Percentiles rank a stretch among this genome's conserved stretches.
Conservation (phyloP, 78 protist species). For the Bodo saltans region DNA sequence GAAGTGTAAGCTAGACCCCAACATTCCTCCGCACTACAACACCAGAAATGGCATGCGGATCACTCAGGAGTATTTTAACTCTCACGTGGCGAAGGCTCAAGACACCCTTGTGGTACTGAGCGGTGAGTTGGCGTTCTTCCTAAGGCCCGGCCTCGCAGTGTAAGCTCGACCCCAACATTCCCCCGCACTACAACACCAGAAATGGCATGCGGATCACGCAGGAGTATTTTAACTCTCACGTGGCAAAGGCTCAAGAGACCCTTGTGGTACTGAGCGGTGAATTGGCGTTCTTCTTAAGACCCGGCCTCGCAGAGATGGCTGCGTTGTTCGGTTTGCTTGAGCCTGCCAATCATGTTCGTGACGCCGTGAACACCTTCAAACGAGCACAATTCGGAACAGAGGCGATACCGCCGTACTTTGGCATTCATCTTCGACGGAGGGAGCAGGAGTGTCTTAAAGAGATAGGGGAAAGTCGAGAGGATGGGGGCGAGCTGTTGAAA, state of each 20-base stretch:
- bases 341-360: not conserved
- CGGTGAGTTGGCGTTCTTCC: conserved; percentile 25
- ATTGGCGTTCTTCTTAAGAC: conserved; percentile 17
- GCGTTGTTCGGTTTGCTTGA: not conserved
- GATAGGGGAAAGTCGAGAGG: not conserved
- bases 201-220: too few relatives aligned
- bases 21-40: not conserved
- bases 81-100: too few relatives aligned
- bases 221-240: too few relatives aligned
- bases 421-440: not conserved
- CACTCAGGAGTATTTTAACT: too few relatives aligned
- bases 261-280: conserved; percentile 1
- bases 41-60: too few relatives aligned
- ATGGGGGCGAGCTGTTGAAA: not conserved
- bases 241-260: too few relatives aligned
- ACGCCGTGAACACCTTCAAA: too few relatives aligned
- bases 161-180: not conserved
- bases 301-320: too few relatives aligned
- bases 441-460: not conserved
- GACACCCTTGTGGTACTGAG: not conserved
- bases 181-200: too few relatives aligned
- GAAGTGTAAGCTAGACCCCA: not conserved
- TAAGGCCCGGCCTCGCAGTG: conserved; percentile 8
- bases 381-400: too few relatives aligned
- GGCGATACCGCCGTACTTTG: not conserved